Evolutionary conservation across 371 early-diverging fungal genomes (phyloP), one percentile per base, ranked within the genome.

Genomic region (Fennellomyces sp.): DNA sequence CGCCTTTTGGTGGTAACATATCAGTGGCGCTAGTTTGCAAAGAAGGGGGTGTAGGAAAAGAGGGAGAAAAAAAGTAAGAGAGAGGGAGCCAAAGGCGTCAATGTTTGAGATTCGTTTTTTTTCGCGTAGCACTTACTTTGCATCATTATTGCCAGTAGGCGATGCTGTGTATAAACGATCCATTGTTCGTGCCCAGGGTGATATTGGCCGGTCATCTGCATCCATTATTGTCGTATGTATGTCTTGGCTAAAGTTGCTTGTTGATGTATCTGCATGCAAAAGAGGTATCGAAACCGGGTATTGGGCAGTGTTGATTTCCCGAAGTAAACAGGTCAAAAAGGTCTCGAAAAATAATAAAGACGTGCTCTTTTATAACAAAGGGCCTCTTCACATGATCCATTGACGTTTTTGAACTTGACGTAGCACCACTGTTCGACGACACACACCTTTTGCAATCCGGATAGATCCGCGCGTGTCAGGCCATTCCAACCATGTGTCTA

Each of bases 141-240:
- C 10, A 35, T 31, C 52, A 21, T 31, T 33, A 25, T 6, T 58
- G 6, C 13, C 57, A 33, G 13, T 48, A 31, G 58, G 36, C 35
- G 35, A 23, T n/a, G 17, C 19, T 23, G 38, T 7, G 45, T 56
- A 56, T 2, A 52, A 19, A 19, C 56, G 48, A 49, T 58, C 58
- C 58, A 58, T 58, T 58, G 58, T 58, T 8, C 58, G 21, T 5
- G 58, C 49, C 58, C 58, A 58, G 13, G 58, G 58, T 33, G 58
- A 58, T 11, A 48, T 26, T 13, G 58, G 58, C 19, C 49, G 35
- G 5, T 58, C 49, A 25, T 58, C 50, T 6, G 17, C 11, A 19
- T 35, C 36, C 52, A 52, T 52, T 10, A 21, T 52, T 19, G 41
- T 41, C 15, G 45, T n/a, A 17, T 42, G 25, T 8, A 2, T 42